Evolutionary conservation across 2,329 filamentous ascomycete species (phyloP).

Genomic region (Stagonosporopsis tanaceti): DNA sequence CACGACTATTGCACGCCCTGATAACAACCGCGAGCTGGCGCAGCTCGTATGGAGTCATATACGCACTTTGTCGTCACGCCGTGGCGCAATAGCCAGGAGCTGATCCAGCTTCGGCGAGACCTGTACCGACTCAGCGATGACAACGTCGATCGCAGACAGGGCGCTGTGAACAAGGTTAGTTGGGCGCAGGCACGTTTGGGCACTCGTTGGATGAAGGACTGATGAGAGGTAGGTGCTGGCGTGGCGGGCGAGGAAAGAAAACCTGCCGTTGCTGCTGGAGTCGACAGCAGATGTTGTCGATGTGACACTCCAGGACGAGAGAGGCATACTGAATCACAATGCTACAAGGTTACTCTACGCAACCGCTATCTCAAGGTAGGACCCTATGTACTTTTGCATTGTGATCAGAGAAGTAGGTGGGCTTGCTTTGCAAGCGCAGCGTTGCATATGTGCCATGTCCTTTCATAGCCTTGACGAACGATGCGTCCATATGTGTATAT

Average conservation of each 20-base stretch:
- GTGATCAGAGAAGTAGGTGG: neutral
- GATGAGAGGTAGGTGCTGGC: slow-evolving; percentile 42
- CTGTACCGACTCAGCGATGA: slow-evolving; percentile 62
- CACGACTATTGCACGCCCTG: slow-evolving; percentile 7
- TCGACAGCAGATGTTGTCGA: slow-evolving; percentile 77
- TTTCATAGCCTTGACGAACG: too few species aligned
- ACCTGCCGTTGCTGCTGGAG: slow-evolving; percentile 77
- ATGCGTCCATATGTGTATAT: too few species aligned
- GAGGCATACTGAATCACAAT: slow-evolving; percentile 59
- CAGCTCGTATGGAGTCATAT: slow-evolving; percentile 25
- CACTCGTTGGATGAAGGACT: slow-evolving; percentile 16
- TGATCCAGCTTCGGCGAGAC: slow-evolving; percentile 70
- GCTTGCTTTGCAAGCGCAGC: neutral
- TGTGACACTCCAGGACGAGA: slow-evolving; percentile 71
- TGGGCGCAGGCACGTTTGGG: neutral
- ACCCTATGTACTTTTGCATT: neutral
- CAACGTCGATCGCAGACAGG: slow-evolving; percentile 39
- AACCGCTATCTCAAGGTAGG: slow-evolving; percentile 75
- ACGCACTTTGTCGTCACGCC: slow-evolving; percentile 71
- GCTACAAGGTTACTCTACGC: slow-evolving; percentile 74
- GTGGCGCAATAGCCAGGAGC: slow-evolving; percentile 72
- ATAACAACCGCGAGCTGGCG: neutral
- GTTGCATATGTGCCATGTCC: too few species aligned
- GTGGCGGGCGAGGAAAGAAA: slow-evolving; percentile 43
- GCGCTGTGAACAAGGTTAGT: slow-evolving; percentile 52